These are phyloP conservation scores for Glonium stellatum DNA, from an alignment of 495 filamentous ascomycete species.

Conservation along the genomic window DNA sequence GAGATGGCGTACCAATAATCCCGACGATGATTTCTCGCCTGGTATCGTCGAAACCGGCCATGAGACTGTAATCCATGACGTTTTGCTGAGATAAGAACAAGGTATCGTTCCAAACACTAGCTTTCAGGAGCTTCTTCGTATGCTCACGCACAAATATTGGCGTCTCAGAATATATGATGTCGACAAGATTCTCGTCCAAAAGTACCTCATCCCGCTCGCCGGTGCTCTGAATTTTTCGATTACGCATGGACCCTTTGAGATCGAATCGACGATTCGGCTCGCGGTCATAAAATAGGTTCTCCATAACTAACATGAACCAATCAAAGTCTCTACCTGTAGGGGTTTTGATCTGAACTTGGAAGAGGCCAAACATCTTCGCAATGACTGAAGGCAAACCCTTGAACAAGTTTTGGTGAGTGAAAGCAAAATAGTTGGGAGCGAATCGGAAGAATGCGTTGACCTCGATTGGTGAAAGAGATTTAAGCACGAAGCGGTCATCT, in stretches of 20 bases:
- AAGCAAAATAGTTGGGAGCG: constrained; percentile 92
- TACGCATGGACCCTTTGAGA: constrained; percentile 96
- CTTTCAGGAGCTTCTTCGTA: constrained; percentile 76
- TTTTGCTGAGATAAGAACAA: constrained; percentile 85
- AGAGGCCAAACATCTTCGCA: constrained; percentile 98
- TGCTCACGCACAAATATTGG: constrained; percentile 92
- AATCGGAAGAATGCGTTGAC: constrained; percentile 90
- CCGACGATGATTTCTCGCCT: constrained; percentile 88
- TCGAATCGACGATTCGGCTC: constrained; percentile 81
- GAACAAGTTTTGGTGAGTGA: constrained; percentile 93
- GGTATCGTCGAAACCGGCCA: constrained; percentile 93
- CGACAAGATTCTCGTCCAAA: constrained; percentile 98
- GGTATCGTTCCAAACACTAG: constrained; percentile 92
- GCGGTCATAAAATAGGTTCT: constrained; percentile 97
- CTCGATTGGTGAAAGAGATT: constrained; percentile 82
- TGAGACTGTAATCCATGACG: constrained; percentile 98
- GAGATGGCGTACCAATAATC: constrained; percentile 56
- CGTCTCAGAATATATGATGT: constrained; percentile 89
- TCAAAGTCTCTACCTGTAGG: constrained; percentile 88
- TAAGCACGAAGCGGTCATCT: constrained; percentile 88
- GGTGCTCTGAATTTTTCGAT: constrained; percentile 89
- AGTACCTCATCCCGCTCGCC: constrained; percentile 94
- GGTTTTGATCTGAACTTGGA: constrained; percentile 94
- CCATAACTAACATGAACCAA: constrained; percentile 91
- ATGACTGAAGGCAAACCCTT: constrained; percentile 95